A percentile compares a stretch with the other conserved stretches of the same genome.
phyloP scores from a whole-genome alignment of 306 rosid species.

The Citrullus amarus region DNA sequence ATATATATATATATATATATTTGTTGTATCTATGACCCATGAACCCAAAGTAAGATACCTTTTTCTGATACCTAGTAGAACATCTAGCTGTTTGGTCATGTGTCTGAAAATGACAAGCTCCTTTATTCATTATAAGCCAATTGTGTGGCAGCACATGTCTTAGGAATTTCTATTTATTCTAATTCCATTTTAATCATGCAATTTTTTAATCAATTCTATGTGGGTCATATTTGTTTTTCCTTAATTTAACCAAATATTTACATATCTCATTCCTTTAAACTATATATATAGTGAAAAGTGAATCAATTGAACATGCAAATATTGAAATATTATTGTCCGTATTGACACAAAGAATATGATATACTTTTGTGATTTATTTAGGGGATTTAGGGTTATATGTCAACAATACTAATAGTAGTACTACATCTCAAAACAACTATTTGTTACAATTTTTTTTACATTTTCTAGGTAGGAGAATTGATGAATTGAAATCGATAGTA shows the following conservation, averaged over 20 bases:
- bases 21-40: neutral
- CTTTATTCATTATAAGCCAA: neutral
- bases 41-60: neutral
- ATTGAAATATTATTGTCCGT: neutral
- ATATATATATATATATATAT: neutral
- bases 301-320: neutral
- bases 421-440: neutral
- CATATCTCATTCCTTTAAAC: neutral
- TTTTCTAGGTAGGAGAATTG: too few species aligned
- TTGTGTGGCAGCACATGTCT: neutral
- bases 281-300: neutral
- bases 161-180: neutral
- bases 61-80: slow-evolving; percentile 7
- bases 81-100: neutral
- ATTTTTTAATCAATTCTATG: neutral
- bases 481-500: too few species aligned
- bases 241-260: neutral
- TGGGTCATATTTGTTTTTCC: neutral
- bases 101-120: slow-evolving; percentile 1
- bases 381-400: neutral
- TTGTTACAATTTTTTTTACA: neutral
- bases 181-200: neutral
- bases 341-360: neutral
- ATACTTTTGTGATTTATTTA: neutral
- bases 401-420: neutral